Conservation (phyloP, 768 basidiomycete species). For the Zangia roseola region DNA sequence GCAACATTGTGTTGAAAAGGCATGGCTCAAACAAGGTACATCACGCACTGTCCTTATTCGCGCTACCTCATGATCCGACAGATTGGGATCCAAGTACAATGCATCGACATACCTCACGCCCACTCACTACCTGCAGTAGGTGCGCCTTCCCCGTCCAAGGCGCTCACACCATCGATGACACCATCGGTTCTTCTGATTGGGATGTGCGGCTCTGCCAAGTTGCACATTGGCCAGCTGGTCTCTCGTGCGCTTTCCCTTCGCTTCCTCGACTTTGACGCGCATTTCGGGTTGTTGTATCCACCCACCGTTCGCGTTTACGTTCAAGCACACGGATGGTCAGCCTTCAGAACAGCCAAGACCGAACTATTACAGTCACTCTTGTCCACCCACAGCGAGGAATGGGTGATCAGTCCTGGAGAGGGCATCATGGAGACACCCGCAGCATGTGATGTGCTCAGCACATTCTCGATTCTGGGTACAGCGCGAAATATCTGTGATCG, state of each 20-base stretch:
- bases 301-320: constrained; percentile 76
- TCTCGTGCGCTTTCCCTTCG: constrained; percentile 69
- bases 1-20: constrained; percentile 98
- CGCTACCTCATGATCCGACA: constrained; percentile 28
- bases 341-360: constrained; percentile 82
- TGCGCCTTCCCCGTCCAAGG: constrained; percentile 29
- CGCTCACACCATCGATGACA: constrained; percentile 31
- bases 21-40: constrained; percentile 97
- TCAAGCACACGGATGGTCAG: constrained; percentile 79
- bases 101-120: constrained; percentile 64
- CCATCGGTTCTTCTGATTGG: constrained; percentile 80
- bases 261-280: constrained; percentile 81
- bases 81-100: constrained; percentile 88
- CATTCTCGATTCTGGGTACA: constrained; percentile 75
- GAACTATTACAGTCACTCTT: constrained; percentile 69
- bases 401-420: constrained; percentile 90
- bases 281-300: constrained; percentile 64
- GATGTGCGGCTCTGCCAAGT: constrained; percentile 98
- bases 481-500: constrained; percentile 77
- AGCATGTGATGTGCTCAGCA: constrained; percentile 69
- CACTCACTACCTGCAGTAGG: constrained; percentile 38
- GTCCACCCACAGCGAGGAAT: constrained; percentile 46
- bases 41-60: neutral
- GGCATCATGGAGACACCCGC: constrained; percentile 87
- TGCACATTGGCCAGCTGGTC: constrained; percentile 79